A percentile compares a stretch with the other conserved stretches of the same genome.
phyloP scores from a whole-genome alignment of 2,329 filamentous ascomycete species.

The Lizonia empirigonia region DNA sequence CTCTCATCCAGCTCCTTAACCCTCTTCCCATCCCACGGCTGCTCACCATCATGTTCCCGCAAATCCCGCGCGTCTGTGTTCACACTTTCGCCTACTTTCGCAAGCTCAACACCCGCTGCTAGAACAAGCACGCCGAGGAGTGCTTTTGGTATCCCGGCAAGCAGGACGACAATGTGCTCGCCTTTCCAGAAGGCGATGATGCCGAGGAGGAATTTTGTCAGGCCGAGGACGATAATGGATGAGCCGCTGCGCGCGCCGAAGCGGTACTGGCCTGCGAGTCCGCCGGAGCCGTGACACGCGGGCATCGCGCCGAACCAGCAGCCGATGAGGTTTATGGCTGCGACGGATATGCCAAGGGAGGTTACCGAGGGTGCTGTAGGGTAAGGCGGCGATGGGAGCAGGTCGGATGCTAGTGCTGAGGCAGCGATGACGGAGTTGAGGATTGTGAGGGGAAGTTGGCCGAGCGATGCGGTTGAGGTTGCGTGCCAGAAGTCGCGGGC shows the following conservation, averaged over 20 bases:
- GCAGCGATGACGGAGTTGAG: slow-evolving; percentile 93
- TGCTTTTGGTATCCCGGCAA: slow-evolving; percentile 74
- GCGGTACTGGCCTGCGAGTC: slow-evolving; percentile 85
- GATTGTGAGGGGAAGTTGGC: slow-evolving; percentile 87
- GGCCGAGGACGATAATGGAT: slow-evolving; percentile 78
- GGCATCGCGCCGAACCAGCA: slow-evolving; percentile 97
- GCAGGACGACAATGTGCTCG: slow-evolving; percentile 71
- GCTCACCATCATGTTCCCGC: slow-evolving; percentile 46
- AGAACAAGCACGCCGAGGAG: slow-evolving; percentile 88
- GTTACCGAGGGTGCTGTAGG: slow-evolving; percentile 70
- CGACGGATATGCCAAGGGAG: slow-evolving; percentile 79
- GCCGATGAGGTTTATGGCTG: slow-evolving; percentile 79
- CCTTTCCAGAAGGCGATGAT: slow-evolving; percentile 66
- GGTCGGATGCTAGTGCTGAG: slow-evolving; percentile 74
- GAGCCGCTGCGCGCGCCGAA: slow-evolving; percentile 90
- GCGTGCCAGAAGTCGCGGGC: slow-evolving; percentile 57
- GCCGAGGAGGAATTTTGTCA: slow-evolving; percentile 76
- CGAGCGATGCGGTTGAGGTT: slow-evolving; percentile 71
- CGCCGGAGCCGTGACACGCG: slow-evolving; percentile 90
- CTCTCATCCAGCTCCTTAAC: slow-evolving; percentile 65
- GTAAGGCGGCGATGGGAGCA: slow-evolving; percentile 69
- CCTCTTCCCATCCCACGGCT: slow-evolving; percentile 47
- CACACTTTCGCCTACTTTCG: slow-evolving; percentile 81
- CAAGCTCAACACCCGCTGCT: slow-evolving; percentile 84
- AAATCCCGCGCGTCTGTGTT: slow-evolving; percentile 73